phyloP scores from a whole-genome alignment of 768 basidiomycete genomes.

The Multifurca ochricompacta region DNA sequence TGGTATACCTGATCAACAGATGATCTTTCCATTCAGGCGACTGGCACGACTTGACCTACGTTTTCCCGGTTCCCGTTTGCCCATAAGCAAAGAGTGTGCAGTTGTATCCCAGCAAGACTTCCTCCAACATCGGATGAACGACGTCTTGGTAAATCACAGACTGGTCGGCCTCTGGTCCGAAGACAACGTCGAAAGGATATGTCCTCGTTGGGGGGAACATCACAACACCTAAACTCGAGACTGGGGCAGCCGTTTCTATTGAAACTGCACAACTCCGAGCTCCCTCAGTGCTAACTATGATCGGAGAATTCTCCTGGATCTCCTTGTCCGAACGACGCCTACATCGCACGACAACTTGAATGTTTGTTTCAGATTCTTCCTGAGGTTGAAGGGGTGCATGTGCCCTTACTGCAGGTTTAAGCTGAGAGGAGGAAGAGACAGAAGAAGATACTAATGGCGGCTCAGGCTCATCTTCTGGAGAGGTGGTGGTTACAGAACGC shows the following conservation, averaged over 20 bases:
- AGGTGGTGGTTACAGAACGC: conserved; percentile 27
- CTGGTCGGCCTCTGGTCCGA: conserved; percentile 96
- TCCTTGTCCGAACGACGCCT: conserved; percentile 81
- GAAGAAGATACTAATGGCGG: conserved; percentile 1
- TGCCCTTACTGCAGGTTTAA: conserved; percentile 20
- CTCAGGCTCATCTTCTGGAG: conserved; percentile 22
- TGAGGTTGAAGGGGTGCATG: conserved; percentile 8
- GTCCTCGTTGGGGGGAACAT: conserved; percentile 72
- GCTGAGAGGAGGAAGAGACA: conserved; percentile 1
- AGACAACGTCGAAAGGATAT: conserved; percentile 92
- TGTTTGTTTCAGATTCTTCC: conserved; percentile 67
- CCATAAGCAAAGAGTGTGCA: conserved; percentile 98
- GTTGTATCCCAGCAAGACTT: conserved; percentile 94
- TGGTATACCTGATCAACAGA: conserved; percentile 62
- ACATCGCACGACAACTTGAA: conserved; percentile 89
- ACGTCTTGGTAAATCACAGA: conserved; percentile 90
- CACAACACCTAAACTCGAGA: conserved; percentile 64
- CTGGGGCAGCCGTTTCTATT: conserved; percentile 67
- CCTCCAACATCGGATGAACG: conserved; percentile 84
- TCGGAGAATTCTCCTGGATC: conserved; percentile 77
- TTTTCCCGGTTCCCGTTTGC: conserved; percentile 98
- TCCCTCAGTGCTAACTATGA: conserved; percentile 73
- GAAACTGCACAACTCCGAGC: conserved; percentile 69
- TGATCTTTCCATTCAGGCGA: neutral
- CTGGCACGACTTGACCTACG: conserved; percentile 46